These are phyloP conservation scores for Hyphodiscus hymeniophilus DNA, from an alignment of 495 filamentous ascomycete species.

Conservation along the genomic window DNA sequence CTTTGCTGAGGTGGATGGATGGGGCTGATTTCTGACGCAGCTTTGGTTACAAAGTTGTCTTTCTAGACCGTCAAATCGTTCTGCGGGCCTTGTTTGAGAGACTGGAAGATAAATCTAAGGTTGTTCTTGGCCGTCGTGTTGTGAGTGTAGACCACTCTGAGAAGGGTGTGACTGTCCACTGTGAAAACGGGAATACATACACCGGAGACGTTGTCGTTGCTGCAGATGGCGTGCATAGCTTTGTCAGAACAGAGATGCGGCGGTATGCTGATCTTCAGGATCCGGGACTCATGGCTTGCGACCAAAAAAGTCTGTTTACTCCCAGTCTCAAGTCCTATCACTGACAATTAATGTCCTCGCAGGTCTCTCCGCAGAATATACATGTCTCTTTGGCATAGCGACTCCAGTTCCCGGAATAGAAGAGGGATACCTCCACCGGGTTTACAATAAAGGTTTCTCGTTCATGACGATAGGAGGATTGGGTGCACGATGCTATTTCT, in stretches of 20 bases:
- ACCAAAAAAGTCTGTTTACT: no score
- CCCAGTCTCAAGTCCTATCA: no score
- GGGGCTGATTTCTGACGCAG: neutral
- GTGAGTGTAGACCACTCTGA: neutral
- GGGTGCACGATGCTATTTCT: neutral
- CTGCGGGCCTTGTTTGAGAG: neutral
- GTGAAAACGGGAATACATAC: constrained; percentile 32
- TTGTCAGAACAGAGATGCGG: constrained; percentile 35
- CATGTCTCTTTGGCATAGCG: neutral
- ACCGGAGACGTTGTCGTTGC: constrained; percentile 43
- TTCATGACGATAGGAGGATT: neutral
- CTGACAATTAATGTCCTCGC: no score
- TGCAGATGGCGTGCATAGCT: constrained; percentile 43
- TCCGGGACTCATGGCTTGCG: no score
- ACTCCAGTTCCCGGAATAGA: neutral
- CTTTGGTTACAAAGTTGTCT: neutral
- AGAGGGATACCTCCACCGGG: neutral
- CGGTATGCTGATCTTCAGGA: constrained; percentile 18
- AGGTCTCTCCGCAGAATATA: constrained; percentile 1
- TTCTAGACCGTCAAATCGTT: neutral
- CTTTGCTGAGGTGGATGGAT: no score
- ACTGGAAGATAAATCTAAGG: neutral
- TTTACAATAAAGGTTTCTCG: neutral
- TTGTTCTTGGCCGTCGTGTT: neutral
- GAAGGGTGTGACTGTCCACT: constrained; percentile 26